Evolutionary conservation across 768 basidiomycete genomes (phyloP), one percentile per base, ranked within the genome.

Genomic region (Podaxis pistillaris): DNA sequence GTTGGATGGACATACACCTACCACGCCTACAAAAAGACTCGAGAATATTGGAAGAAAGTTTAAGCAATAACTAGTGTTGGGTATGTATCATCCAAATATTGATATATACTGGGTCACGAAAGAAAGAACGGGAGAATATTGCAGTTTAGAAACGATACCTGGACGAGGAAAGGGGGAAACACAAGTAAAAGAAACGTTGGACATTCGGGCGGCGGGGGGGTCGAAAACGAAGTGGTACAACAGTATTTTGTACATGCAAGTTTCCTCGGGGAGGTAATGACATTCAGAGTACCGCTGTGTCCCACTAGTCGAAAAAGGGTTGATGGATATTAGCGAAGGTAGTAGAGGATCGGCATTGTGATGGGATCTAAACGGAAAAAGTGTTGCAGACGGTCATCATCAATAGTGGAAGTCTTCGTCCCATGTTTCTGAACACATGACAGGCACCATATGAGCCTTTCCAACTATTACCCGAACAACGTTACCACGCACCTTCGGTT

Each of bases 401-500:
- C 26, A 53, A 24, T 60, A 60, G 66, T 71, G 70, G 50, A 72
- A 75, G 2, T 72, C 72, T 44, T 75, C 74, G 19, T 75, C 74
- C 74, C 74, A 75, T 62, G 74, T 69, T 71, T 73, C 73, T 72
- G 51, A 4, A 54, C 4, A 30, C 58, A 50, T 19, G 47, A 36
- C 52, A 40, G 51, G 47, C 15, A 22, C 7, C 19, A 19, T 50
- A 1, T 13, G 15, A 66, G 47, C 12, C 9, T 11, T 37, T 37
- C 12, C n/a, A 63, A 55, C 37, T 47, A n/a, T 5, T 22, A 52
- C n/a, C n/a, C 44, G n/a, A 15, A 0, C 33, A 57, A 36, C 17
- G 9, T 38, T 19, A 17, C 47, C 15, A 77, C 83, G 55, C 62
- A 88, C 92, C 91, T 86, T 96, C 94, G 17, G 94, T 95, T 62